Base-by-base conservation (phyloP, 306 rosid genomes). In the Malus sieversii region DNA sequence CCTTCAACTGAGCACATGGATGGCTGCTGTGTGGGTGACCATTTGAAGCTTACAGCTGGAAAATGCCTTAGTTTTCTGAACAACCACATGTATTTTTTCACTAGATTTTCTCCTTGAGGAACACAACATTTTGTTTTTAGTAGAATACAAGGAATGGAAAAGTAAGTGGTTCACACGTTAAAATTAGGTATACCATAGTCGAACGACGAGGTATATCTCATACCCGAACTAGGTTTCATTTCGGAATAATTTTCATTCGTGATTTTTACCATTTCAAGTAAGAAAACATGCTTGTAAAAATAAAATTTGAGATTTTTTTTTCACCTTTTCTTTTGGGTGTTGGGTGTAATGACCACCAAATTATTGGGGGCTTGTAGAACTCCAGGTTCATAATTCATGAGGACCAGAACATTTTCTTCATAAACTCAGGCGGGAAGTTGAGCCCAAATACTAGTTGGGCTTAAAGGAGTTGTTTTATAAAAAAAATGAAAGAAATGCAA, bases 1-100 rank as follows among this genome's bases (percentile, higher is more conserved):
- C 6, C 15, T 61, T 27, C 30, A 44, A 66, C 42, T 15, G 55
- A 61, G 70, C 70, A 74, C 77, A 73, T 45, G 77, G 68, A 74
- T 44, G 68, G n/a, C 57, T 68, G 58, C 14, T 6, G 23, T 11
- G 6, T 15, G 67, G 76, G 75, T 30, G 75, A 22, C 65, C 64
- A 60, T 12, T 10, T 59, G 58, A 20, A 64, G 27, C 9, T 27
- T 68, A 74, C 77, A 73, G 69, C 77, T 44, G 29, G 55, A 10
- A 18, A 22, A 57, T n/a, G 33, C 11, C 22, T 12, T 3, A 5
- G 13, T 13, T 38, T 33, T 33, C 32, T 72, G 33, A n/a, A 59
- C 8, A 20, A 35, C 66, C 66, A 72, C 44, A 72, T 38, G n/a
- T 42, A 30, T 2, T 40, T 40, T 40, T 35, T 35, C 40, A 35